These are phyloP conservation scores for Xanthoparmelia taractica DNA, from an alignment of 495 filamentous ascomycete species.

Conservation along the genomic window DNA sequence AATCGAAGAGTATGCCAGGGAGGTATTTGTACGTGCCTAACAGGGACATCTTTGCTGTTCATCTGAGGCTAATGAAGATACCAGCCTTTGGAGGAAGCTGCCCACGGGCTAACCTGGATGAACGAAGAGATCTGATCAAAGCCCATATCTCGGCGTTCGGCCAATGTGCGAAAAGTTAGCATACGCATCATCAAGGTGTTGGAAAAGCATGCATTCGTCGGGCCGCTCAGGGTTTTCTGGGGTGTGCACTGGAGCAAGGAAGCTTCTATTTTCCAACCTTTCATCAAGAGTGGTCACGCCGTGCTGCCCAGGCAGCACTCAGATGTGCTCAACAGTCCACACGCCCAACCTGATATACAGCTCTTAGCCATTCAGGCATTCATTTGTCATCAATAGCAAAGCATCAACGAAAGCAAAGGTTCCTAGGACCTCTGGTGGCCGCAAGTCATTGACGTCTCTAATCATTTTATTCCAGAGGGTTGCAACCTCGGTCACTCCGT, in stretches of 20 bases:
- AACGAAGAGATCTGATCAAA: constrained; percentile 14
- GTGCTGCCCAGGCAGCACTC: background rate
- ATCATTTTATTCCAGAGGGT: background rate
- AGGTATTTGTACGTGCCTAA: constrained; percentile 54
- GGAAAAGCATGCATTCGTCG: too few species aligned
- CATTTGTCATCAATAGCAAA: too few species aligned
- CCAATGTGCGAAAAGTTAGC: background rate
- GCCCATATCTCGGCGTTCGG: background rate
- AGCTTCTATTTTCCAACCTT: background rate
- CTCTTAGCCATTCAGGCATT: too few species aligned
- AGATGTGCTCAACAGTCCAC: too few species aligned
- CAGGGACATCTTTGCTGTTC: too few species aligned
- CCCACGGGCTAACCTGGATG: constrained; percentile 94
- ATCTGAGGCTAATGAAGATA: background rate
- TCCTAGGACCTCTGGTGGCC: too few species aligned
- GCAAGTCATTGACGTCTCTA: background rate
- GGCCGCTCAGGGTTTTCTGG: too few species aligned
- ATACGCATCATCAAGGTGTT: background rate
- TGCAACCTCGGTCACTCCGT: background rate
- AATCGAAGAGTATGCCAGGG: constrained; percentile 90
- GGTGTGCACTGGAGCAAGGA: background rate
- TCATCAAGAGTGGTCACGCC: background rate
- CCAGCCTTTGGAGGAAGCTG: constrained; percentile 74
- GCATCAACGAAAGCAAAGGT: too few species aligned
- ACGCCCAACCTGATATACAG: too few species aligned